phyloP scores from a whole-genome alignment of 345 rosid genomes.

The Hevea brasiliensis region DNA sequence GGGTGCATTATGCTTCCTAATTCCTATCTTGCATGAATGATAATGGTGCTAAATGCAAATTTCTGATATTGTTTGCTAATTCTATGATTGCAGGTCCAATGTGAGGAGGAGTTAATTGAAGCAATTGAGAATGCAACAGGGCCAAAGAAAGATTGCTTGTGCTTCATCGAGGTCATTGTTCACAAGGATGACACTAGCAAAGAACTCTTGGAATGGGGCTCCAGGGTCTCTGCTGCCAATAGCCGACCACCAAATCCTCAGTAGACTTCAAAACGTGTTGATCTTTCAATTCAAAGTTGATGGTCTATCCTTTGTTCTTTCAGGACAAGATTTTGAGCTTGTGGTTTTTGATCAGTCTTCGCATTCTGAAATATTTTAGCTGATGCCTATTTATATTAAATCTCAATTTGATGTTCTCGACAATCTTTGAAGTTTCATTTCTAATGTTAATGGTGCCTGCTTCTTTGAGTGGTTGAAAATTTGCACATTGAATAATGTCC shows the following conservation, averaged over 20 bases:
- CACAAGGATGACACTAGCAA: constrained; percentile 89
- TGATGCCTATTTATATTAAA: neutral
- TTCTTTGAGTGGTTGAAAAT: neutral
- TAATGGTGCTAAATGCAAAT: neutral
- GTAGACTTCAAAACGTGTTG: neutral
- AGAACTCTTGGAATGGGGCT: constrained; percentile 44
- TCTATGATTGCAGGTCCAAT: constrained; percentile 38
- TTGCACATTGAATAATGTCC: too few relatives aligned
- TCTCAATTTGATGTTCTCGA: too few relatives aligned
- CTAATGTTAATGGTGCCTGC: neutral
- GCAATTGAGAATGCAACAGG: constrained; percentile 58
- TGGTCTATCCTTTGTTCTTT: neutral
- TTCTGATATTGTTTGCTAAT: neutral
- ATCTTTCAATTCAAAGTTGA: neutral
- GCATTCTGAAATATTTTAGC: neutral
- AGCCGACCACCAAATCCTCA: constrained; percentile 58
- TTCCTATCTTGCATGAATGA: neutral
- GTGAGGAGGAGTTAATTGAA: constrained; percentile 63
- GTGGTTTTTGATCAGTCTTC: neutral
- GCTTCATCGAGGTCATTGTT: constrained; percentile 73
- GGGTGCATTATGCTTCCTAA: neutral
- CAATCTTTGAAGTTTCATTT: too few relatives aligned
- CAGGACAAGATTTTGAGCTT: neutral
- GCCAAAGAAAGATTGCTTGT: constrained; percentile 57
- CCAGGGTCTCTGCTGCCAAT: constrained; percentile 69